Percentiles rank a stretch among this genome's conserved stretches.
Evolutionary conservation across 208 protist species (phyloP).

Genomic region (Naegleria fowleri): DNA sequence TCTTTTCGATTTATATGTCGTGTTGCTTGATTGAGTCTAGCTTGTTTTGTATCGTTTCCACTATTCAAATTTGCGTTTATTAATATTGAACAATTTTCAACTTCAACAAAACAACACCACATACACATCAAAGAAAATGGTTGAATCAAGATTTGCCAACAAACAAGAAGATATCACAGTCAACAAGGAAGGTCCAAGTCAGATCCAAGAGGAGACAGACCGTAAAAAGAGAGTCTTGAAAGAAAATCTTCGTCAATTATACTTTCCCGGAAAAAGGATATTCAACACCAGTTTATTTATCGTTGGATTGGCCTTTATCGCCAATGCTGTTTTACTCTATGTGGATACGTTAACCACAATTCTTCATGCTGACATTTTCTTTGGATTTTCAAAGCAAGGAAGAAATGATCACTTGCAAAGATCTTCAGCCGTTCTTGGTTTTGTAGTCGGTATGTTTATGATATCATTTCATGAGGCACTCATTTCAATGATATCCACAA

Average conservation of each 20-base stretch:
- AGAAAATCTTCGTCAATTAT: not conserved
- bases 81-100: too few species aligned
- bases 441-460: not conserved
- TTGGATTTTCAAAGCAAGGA: not conserved
- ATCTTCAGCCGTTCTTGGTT: not conserved
- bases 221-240: not conserved
- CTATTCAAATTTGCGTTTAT: too few species aligned
- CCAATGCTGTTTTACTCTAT: not conserved
- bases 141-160: not conserved
- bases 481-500: too few species aligned
- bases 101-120: too few species aligned
- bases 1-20: too few species aligned
- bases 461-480: too few species aligned
- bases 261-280: not conserved
- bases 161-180: not conserved
- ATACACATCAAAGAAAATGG: not conserved
- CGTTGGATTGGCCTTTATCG: not conserved
- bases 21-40: too few species aligned
- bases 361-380: not conserved
- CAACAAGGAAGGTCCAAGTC: not conserved
- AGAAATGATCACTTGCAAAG: slow-evolving; percentile 1
- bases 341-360: not conserved
- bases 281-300: not conserved
- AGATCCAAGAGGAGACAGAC: not conserved
- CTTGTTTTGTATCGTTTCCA: too few species aligned